Conservation (phyloP, 495 filamentous ascomycete species). For the Aspergillus kassunensis region DNA sequence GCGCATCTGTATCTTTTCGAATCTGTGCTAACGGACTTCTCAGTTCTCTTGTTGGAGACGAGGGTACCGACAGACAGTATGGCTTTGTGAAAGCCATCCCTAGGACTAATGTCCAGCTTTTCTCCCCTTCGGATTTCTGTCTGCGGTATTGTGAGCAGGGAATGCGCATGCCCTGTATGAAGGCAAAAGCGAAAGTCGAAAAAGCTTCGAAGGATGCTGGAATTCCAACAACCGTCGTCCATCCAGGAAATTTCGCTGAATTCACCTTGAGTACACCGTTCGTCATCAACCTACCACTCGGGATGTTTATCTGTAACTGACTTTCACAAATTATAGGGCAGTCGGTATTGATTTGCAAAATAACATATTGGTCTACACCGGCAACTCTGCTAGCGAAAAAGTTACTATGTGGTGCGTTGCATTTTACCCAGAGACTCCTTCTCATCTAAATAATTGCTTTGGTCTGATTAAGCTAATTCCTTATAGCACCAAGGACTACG, state of each 20-base stretch:
- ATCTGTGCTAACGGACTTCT: not conserved
- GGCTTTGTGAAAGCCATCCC: constrained; percentile 20
- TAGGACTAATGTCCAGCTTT: constrained; percentile 20
- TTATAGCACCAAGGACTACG: constrained; percentile 17
- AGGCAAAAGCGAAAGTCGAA: constrained; percentile 18
- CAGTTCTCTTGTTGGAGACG: constrained; percentile 23
- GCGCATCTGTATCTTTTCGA: not conserved
- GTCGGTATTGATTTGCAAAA: constrained; percentile 13
- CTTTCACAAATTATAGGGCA: constrained; percentile 11
- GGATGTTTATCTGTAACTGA: not conserved
- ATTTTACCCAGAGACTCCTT: not conserved
- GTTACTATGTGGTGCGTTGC: constrained; percentile 5
- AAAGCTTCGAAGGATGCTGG: constrained; percentile 16
- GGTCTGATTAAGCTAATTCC: not conserved
- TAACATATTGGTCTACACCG: constrained; percentile 16
- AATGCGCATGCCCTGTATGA: constrained; percentile 9
- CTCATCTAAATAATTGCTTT: not conserved
- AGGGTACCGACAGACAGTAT: constrained; percentile 12
- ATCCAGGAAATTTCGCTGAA: constrained; percentile 19
- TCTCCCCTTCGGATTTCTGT: constrained; percentile 20
- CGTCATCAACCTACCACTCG: not conserved
- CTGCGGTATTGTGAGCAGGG: constrained; percentile 17
- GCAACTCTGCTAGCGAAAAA: constrained; percentile 9
- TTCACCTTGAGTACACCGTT: constrained; percentile 12
- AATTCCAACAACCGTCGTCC: constrained; percentile 18